These are phyloP conservation scores for Neonectria neomacrospora DNA, from an alignment of 2,329 filamentous ascomycete genomes.

Conservation along the genomic window DNA sequence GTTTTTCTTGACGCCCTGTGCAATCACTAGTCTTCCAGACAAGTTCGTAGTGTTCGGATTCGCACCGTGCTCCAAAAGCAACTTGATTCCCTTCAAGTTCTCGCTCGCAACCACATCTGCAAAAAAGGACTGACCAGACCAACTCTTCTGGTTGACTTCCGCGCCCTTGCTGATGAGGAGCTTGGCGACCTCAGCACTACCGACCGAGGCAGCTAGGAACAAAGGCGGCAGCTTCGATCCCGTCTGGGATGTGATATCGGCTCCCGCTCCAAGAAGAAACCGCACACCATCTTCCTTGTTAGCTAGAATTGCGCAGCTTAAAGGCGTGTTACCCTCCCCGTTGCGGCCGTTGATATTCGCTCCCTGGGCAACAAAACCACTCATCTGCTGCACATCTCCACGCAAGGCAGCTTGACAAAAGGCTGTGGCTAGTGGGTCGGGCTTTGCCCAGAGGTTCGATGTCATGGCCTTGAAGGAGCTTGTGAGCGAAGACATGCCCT, in stretches of 20 bases:
- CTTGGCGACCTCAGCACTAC: conserved; percentile 43
- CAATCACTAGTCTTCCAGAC: conserved; percentile 45
- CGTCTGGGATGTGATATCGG: conserved; percentile 38
- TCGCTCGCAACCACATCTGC: conserved; percentile 43
- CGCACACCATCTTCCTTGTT: conserved; percentile 47
- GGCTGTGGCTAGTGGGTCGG: conserved; percentile 51
- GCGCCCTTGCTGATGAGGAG: conserved; percentile 47
- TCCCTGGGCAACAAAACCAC: conserved; percentile 48
- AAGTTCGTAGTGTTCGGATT: conserved; percentile 43
- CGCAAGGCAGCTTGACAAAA: conserved; percentile 50
- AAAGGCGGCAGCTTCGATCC: conserved; percentile 46
- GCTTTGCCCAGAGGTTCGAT: conserved; percentile 46
- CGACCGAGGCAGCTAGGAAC: conserved; percentile 48
- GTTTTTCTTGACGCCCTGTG: conserved; percentile 42
- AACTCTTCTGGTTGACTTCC: conserved; percentile 45
- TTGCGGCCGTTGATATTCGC: conserved; percentile 52
- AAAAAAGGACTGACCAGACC: conserved; percentile 47
- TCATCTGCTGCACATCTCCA: conserved; percentile 50
- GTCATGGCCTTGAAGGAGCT: conserved; percentile 52
- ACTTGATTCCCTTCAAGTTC: conserved; percentile 42
- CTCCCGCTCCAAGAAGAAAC: conserved; percentile 49
- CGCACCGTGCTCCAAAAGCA: conserved; percentile 48
- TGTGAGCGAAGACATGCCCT: conserved; percentile 46
- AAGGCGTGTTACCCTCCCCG: conserved; percentile 49
- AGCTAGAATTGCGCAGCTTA: conserved; percentile 49